Evolutionary conservation across 805 yeast species (phyloP), one percentile per base, ranked within the genome.

Genomic region (Myxozyma nipponensis): DNA sequence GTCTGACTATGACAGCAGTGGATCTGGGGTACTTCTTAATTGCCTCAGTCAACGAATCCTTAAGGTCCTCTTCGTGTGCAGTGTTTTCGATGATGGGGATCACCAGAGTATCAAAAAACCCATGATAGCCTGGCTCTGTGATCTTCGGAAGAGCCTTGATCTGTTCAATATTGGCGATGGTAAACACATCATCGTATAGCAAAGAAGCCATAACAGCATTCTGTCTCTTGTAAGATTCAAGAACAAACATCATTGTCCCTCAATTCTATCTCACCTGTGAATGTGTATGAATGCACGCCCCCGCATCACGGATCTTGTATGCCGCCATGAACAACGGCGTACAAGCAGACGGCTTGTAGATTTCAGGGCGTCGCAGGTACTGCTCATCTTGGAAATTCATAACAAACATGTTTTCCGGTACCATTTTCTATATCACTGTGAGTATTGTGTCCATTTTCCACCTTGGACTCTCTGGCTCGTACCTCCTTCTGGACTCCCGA

Each of bases 241-340:
- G n/a, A n/a, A n/a, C n/a, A 17, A 7, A 17, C 15, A 36, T 17
- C 19, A n/a, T 36, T 17, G 15, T 36, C 7, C 7, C 15, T 36
- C 13, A 36, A 10, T 35, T n/a, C 9, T 35, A n/a, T 36, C 46
- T 5, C 38, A 56, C 79, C 62, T 83, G 91, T 0, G 96, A 89
- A 66, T 90, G 98, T 0, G 97, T 90, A 67, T 90, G 98, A 52
- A 90, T 89, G 66, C 95, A 86, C 2, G 96, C 96, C 6, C 95
- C 95, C 1, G 95, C 93, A 50, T 77, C 75, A 58, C 91, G 74
- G 66, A 77, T 64, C 22, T 72, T 73, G 68, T 83, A 82, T 57
- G 88, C 79, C 37, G 89, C 81, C 71, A 84, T 64, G 69, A 91
- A 90, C 46, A 90, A 69, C 9, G 97, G 96, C 0, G 96, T 87